These are phyloP conservation scores for Microbotryum intermedium DNA, from an alignment of 1,284 basidiomycete genomes.

Conservation along the genomic window DNA sequence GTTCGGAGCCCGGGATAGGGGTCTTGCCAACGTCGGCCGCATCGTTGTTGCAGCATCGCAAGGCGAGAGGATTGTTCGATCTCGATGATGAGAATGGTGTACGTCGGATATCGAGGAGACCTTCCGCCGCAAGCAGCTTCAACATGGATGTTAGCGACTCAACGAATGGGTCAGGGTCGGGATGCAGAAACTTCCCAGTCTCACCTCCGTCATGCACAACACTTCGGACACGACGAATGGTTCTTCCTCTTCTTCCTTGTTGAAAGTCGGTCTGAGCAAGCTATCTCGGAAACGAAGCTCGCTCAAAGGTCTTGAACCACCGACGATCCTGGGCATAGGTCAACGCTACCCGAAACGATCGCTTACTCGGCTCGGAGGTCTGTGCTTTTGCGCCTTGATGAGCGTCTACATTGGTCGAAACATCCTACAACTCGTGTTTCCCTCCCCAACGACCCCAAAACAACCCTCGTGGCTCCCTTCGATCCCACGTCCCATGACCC, in stretches of 20 bases:
- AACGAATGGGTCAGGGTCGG: not conserved
- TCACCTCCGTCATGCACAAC: constrained; percentile 15
- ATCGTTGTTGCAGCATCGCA: too few species aligned
- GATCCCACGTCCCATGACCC: not conserved
- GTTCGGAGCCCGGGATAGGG: too few species aligned
- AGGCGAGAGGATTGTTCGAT: too few species aligned
- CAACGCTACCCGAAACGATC: not conserved
- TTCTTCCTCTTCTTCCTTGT: too few species aligned
- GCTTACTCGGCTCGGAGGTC: not conserved
- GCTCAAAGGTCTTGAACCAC: not conserved
- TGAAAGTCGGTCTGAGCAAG: too few species aligned
- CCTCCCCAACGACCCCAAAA: not conserved
- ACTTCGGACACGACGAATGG: not conserved
- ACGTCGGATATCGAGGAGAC: too few species aligned
- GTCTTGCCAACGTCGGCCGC: too few species aligned
- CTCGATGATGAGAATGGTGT: too few species aligned
- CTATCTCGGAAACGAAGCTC: too few species aligned
- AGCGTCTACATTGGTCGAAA: not conserved
- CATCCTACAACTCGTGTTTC: not conserved
- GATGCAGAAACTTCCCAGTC: constrained; percentile 8
- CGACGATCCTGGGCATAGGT: not conserved
- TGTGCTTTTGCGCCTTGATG: not conserved
- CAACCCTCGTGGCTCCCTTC: not conserved
- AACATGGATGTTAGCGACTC: too few species aligned
- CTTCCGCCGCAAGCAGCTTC: too few species aligned